These are phyloP conservation scores for Rhizopus stolonifer DNA, from an alignment of 371 early-diverging fungal genomes.

Conservation along the genomic window DNA sequence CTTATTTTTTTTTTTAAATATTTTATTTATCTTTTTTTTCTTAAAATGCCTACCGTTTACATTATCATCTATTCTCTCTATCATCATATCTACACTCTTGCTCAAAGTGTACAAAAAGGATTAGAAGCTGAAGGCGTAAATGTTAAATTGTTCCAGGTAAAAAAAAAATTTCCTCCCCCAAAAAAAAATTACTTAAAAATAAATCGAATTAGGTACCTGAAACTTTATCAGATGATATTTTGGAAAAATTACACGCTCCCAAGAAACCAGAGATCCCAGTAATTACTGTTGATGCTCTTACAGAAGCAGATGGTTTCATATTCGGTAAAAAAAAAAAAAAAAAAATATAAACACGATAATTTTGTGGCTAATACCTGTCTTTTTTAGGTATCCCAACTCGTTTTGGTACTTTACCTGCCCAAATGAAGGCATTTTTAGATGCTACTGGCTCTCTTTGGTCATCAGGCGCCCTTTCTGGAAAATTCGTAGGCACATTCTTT, in stretches of 20 bases:
- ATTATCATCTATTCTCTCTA: constrained; percentile 73
- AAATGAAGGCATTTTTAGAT: constrained; percentile 73
- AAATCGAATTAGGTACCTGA: constrained; percentile 45
- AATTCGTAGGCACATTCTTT: constrained; percentile 73
- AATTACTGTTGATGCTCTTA: constrained; percentile 55
- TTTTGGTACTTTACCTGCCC: constrained; percentile 75
- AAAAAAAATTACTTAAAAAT: neutral
- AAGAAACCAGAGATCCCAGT: constrained; percentile 62
- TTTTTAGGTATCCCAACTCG: constrained; percentile 27
- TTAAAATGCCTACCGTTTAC: constrained; percentile 43
- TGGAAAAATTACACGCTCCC: constrained; percentile 73
- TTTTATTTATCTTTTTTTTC: neutral
- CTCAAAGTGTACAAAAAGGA: constrained; percentile 59
- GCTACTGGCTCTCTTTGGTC: constrained; percentile 77
- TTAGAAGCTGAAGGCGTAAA: constrained; percentile 56
- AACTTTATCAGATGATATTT: constrained; percentile 64
- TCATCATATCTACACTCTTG: constrained; percentile 74
- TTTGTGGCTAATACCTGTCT: neutral
- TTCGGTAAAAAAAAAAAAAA: constrained; percentile 52
- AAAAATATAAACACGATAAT: neutral
- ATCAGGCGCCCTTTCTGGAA: constrained; percentile 63
- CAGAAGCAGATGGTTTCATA: constrained; percentile 74
- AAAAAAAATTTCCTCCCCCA: neutral
- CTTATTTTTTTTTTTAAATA: neutral
- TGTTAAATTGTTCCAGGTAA: constrained; percentile 58